Base-by-base conservation (phyloP, 768 basidiomycete species). In the Xerocomellus chrysenteron region DNA sequence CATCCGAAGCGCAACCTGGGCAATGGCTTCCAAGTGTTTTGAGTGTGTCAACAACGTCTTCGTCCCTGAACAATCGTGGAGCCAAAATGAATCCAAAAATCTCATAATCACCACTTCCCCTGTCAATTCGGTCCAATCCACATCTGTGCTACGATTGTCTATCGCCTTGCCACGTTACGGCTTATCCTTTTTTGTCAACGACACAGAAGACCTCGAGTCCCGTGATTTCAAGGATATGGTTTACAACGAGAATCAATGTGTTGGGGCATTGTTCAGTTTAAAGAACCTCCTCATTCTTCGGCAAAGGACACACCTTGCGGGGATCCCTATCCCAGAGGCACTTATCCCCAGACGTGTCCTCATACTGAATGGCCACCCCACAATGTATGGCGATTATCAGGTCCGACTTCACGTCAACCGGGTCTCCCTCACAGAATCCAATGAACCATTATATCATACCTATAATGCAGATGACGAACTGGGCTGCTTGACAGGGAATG, bases 191-290 rank as follows among this genome's bases (percentile, higher is more conserved):
- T 70, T 73, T 44, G 39, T 76, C 24, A 70, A 71, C 16, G 12
- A 32, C 0, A 6, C 30, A 1, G 56, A 58, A 26, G 55, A 65
- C 11, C 59, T 81, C 8, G 71, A 79, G 54, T 78, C 73, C 26
- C 56, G 48, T 11, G 76, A 77, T 46, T 65, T 76, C 45, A 69
- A 68, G 7, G 66, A 65, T 17, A 78, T 76, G 68, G 61, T 75
- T 16, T 62, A 79, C 12, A 76, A 79, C 39, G 12, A 50, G 5
- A 43, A 66, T 33, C 80, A 80, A 54, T 75, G 66, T 0, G 58
- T 65, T 11, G 77, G 75, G 1, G 72, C 78, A 2, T 65, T 82
- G 60, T 65, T 76, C 42, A 80, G 81, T 11, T 58, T 82, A 41
- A 32, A 37, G 10, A 68, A 54, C 32, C 73, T 65, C 42, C 73